Conservation (phyloP, 2,329 filamentous ascomycete genomes). For the Xylariaceae sp. region DNA sequence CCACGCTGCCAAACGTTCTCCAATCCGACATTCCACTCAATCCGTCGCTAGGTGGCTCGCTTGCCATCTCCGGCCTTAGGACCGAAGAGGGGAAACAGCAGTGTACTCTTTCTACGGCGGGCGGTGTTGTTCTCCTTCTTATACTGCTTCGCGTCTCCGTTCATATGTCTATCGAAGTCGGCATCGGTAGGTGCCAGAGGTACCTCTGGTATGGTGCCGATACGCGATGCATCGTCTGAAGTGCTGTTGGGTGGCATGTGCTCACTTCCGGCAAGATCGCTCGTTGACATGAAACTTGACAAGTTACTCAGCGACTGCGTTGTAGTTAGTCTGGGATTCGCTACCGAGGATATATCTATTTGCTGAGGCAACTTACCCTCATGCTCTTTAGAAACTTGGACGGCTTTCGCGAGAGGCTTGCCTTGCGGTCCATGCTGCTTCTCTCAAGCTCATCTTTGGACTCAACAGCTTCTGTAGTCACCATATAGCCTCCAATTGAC, state of each 20-base stretch:
- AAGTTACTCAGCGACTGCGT: conserved; percentile 33
- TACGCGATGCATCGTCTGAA: conserved; percentile 27
- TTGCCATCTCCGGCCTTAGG: conserved; percentile 8
- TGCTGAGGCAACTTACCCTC: conserved; percentile 22
- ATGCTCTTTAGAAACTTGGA: conserved; percentile 25
- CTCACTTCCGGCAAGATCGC: conserved; percentile 20
- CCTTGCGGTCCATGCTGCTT: conserved; percentile 32
- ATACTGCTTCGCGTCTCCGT: conserved; percentile 19
- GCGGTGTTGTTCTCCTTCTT: conserved; percentile 23
- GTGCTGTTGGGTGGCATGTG: conserved; percentile 31
- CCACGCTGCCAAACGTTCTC: no score
- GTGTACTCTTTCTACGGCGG: conserved; percentile 29
- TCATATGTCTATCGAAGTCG: conserved; percentile 21
- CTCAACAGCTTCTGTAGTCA: conserved; percentile 62
- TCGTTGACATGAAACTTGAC: conserved; percentile 24
- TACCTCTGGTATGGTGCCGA: conserved; percentile 29
- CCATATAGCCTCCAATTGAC: conserved; percentile 68
- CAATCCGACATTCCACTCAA: neutral
- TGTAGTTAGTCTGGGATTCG: conserved; percentile 17
- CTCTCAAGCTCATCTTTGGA: conserved; percentile 51
- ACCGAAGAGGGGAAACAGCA: conserved; percentile 30
- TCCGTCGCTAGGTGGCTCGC: conserved; percentile 8
- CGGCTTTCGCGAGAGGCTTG: conserved; percentile 20
- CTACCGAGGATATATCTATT: neutral
- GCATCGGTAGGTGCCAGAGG: conserved; percentile 31